Evolutionary conservation across 345 rosid genomes (phyloP), one percentile per base, ranked within the genome.

Genomic region (Pseudoturritis turrita): DNA sequence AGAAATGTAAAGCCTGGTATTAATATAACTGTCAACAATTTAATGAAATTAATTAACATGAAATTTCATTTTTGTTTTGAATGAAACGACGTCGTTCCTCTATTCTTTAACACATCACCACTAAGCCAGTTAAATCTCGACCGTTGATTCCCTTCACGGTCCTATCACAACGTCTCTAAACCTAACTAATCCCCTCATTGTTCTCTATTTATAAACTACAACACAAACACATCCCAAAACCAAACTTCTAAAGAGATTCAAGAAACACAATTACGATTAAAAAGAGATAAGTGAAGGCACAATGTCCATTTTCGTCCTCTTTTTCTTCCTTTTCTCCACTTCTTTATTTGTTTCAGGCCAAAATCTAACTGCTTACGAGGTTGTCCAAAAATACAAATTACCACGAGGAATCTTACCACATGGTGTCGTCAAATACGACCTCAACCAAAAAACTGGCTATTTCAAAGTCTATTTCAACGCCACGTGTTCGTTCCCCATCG

Each of bases 361-460:
- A 43, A 64, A 18, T 25, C 70, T 6, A 50, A 68, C 80, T 0
- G 89, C 78, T 0, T 89, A 91, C 70, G 78, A 85, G 47, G 78
- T 70, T 39, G 83, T 89, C 45, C 76, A 77, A 52, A 57, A 68
- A 2, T 82, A 81, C 76, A 65, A 74, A 19, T 82, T 91, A 70
- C 94, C 94, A 0, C 29, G 69, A 45, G 89, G 97, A 18, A 76
- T 91, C 21, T 82, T 91, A 53, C 94, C 92, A 2, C 36, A 78
- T 37, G 96, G 94, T 55, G 82, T 87, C 9, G 57, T 14, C 0
- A 79, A 82, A 22, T 86, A 94, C 73, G 77, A 83, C n/a, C 59
- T 89, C 9, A 70, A 91, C 81, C 14, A 9, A 31, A 35, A 52
- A 41, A 87, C 89, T 0, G 97, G 96, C 1, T 29, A 59, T 39